phyloP scores from a whole-genome alignment of 495 filamentous ascomycete species.

The Venustampulla echinocandica region DNA sequence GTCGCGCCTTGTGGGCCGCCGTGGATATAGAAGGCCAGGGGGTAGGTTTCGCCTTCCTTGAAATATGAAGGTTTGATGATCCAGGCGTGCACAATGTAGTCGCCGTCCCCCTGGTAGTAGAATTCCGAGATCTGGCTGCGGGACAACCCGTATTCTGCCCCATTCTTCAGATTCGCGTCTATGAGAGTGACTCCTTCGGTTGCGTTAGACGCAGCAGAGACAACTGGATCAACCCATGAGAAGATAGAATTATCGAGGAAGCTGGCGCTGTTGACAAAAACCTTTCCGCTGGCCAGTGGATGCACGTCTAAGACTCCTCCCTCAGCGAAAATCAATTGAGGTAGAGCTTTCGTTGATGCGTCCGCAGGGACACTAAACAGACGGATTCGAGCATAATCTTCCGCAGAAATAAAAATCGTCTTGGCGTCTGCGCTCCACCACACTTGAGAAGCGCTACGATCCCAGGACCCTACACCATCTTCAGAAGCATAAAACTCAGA shows the following conservation, averaged over 20 bases:
- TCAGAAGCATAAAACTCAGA: slow-evolving; percentile 51
- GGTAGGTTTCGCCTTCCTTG: slow-evolving; percentile 61
- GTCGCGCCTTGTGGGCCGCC: slow-evolving; percentile 72
- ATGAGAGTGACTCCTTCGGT: slow-evolving; percentile 6
- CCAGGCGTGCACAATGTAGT: slow-evolving; percentile 59
- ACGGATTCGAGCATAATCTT: slow-evolving; percentile 50
- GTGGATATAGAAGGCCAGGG: slow-evolving; percentile 71
- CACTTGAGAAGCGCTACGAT: slow-evolving; percentile 51
- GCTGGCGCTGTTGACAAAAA: slow-evolving; percentile 55
- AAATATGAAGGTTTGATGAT: slow-evolving; percentile 75
- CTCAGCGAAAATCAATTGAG: slow-evolving; percentile 47
- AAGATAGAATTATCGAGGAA: slow-evolving; percentile 60
- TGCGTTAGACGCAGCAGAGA: slow-evolving; percentile 2
- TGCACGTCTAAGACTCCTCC: slow-evolving; percentile 49
- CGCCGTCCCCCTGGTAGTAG: slow-evolving; percentile 52
- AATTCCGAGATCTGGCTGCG: slow-evolving; percentile 44
- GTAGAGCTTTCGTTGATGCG: slow-evolving; percentile 33
- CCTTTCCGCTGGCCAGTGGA: slow-evolving; percentile 36
- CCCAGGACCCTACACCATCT: slow-evolving; percentile 55
- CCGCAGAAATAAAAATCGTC: slow-evolving; percentile 52
- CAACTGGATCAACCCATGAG: slow-evolving; percentile 42
- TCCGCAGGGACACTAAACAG: slow-evolving; percentile 52
- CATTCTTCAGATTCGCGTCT: slow-evolving; percentile 9
- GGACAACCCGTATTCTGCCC: slow-evolving; percentile 4
- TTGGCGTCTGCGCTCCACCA: slow-evolving; percentile 56